Evolutionary conservation across 2,329 filamentous ascomycete species (phyloP).

Genomic region (Botryotinia narcissicola): DNA sequence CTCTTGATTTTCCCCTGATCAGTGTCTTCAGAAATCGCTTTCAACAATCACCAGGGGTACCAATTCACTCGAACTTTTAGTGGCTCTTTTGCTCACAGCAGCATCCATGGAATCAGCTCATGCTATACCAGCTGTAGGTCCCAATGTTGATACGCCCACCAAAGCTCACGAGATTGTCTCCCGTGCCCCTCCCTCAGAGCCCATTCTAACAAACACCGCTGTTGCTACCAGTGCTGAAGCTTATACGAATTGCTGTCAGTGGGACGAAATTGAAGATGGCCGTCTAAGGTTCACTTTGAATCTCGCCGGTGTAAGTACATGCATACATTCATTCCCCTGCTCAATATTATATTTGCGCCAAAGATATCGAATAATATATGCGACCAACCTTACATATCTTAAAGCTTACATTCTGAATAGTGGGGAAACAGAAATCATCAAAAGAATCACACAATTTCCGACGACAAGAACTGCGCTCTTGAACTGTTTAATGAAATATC

Average conservation of each 20-base stretch:
- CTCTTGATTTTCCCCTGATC: not conserved
- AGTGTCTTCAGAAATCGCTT: not conserved
- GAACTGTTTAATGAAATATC: not conserved
- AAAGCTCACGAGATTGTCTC: not conserved
- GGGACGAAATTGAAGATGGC: fast-evolving
- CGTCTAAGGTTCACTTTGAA: not conserved
- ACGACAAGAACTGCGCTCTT: not conserved
- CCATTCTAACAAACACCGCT: not conserved
- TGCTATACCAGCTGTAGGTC: not conserved
- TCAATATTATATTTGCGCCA: not conserved
- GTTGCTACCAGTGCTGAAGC: not conserved
- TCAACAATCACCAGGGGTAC: not conserved
- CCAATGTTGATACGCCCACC: not conserved
- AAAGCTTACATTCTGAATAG: not conserved
- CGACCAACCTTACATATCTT: not conserved
- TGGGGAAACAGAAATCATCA: not conserved
- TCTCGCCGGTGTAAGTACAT: not conserved
- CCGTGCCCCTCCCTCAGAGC: no score
- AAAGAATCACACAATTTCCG: not conserved
- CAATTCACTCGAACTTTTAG: not conserved
- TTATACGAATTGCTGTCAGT: not conserved
- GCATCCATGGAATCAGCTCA: not conserved
- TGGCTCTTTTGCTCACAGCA: not conserved
- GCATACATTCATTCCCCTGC: not conserved
- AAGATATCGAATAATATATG: not conserved